phyloP scores from a whole-genome alignment of 495 filamentous ascomycete species.

The Astrocystis sublimbata region DNA sequence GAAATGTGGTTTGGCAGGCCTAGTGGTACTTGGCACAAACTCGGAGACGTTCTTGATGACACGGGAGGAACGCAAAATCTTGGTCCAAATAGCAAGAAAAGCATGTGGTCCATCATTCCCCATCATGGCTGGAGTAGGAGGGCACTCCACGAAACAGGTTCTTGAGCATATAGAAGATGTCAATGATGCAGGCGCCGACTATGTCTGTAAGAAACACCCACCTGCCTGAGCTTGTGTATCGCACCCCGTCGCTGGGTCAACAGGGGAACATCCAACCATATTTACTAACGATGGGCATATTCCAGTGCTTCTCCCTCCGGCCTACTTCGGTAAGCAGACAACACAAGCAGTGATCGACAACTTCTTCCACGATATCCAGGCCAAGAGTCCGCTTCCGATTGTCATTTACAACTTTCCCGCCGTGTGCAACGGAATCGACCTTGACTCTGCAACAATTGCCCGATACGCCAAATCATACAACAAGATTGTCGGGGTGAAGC shows the following conservation, averaged over 20 bases:
- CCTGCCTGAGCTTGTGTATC: too few relatives aligned
- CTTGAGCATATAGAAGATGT: slow-evolving; percentile 62
- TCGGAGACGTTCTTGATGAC: slow-evolving; percentile 66
- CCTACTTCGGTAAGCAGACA: slow-evolving; percentile 64
- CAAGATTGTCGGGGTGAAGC: slow-evolving; percentile 61
- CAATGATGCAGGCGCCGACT: slow-evolving; percentile 57
- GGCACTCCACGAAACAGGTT: slow-evolving; percentile 65
- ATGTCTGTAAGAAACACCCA: too few relatives aligned
- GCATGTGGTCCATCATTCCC: slow-evolving; percentile 54
- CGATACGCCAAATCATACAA: slow-evolving; percentile 49
- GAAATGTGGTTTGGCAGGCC: slow-evolving; percentile 54
- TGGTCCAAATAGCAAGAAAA: slow-evolving; percentile 54
- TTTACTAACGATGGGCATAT: too few relatives aligned
- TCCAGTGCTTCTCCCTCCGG: slow-evolving; percentile 63
- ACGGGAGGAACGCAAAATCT: slow-evolving; percentile 56
- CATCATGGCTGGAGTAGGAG: slow-evolving; percentile 64
- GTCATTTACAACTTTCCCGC: slow-evolving; percentile 73
- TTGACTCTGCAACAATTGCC: slow-evolving; percentile 63
- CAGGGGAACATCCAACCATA: too few relatives aligned
- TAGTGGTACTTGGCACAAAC: slow-evolving; percentile 66
- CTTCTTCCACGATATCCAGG: slow-evolving; percentile 63
- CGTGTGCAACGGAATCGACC: slow-evolving; percentile 70
- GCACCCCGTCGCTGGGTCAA: too few relatives aligned
- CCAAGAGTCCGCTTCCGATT: slow-evolving; percentile 53
- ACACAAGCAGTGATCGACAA: slow-evolving; percentile 56